phyloP scores from a whole-genome alignment of 1,139 yeast genomes.

The Debaryomyces singareniensis region DNA sequence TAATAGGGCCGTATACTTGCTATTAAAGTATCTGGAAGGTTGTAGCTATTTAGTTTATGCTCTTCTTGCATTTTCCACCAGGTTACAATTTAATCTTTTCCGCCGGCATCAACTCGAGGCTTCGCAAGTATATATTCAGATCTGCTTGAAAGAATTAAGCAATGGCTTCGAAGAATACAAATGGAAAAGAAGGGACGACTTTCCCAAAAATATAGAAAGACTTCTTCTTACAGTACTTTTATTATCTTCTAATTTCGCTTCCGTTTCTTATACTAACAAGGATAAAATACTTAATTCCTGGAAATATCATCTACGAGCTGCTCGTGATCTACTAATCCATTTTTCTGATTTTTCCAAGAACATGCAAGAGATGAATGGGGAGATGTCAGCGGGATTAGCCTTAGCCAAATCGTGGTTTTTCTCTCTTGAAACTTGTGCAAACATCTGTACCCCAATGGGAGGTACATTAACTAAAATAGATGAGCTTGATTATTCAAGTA shows the following conservation, averaged over 20 bases:
- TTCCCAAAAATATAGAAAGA: slow-evolving; percentile 29
- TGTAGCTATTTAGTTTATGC: slow-evolving; percentile 32
- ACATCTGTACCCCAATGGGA: slow-evolving; percentile 19
- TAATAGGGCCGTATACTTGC: slow-evolving; percentile 28
- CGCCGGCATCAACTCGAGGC: slow-evolving; percentile 22
- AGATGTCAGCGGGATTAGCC: slow-evolving; percentile 32
- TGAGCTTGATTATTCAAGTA: neutral
- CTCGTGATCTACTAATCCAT: slow-evolving; percentile 31
- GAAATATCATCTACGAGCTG: slow-evolving; percentile 37
- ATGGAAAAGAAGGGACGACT: slow-evolving; percentile 10
- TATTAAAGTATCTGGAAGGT: slow-evolving; percentile 26
- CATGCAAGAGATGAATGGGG: slow-evolving; percentile 5
- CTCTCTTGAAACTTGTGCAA: slow-evolving; percentile 35
- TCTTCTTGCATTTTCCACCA: slow-evolving; percentile 32
- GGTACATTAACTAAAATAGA: neutral
- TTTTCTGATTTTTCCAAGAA: slow-evolving; percentile 19
- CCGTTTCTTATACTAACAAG: slow-evolving; percentile 14
- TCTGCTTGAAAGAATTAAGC: slow-evolving; percentile 26
- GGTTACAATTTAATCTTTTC: slow-evolving; percentile 29
- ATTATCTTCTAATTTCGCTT: slow-evolving; percentile 32
- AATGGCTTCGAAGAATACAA: slow-evolving; percentile 23
- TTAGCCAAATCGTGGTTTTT: slow-evolving; percentile 41
- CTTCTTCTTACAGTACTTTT: slow-evolving; percentile 33
- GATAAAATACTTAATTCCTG: slow-evolving; percentile 21
- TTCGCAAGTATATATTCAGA: slow-evolving; percentile 24